A percentile compares a stretch with the other conserved stretches of the same genome.
These are phyloP conservation scores for Adenanthera pavonina DNA, from an alignment of 306 rosid species.

Conservation along the genomic window DNA sequence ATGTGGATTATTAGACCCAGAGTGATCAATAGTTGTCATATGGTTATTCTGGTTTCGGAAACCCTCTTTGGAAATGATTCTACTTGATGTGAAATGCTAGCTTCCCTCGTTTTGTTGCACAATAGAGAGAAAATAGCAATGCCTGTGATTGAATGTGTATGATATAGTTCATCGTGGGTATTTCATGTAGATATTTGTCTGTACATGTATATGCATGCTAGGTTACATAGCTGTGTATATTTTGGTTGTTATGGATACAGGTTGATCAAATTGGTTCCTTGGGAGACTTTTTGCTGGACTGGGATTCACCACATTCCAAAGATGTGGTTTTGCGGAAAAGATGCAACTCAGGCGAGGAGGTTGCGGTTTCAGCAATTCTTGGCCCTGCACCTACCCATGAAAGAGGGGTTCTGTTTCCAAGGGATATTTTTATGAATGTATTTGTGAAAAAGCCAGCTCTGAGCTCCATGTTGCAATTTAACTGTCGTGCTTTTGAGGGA, in stretches of 20 bases:
- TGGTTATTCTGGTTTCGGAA: neutral
- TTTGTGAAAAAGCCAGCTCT: constrained; percentile 71
- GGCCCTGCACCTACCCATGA: constrained; percentile 48
- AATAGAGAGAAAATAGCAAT: neutral
- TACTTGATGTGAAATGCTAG: neutral
- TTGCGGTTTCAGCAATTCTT: constrained; percentile 72
- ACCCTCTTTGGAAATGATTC: neutral
- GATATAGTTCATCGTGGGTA: neutral
- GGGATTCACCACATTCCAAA: constrained; percentile 57
- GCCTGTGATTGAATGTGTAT: neutral
- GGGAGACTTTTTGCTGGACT: constrained; percentile 68
- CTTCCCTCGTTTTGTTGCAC: neutral
- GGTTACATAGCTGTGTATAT: neutral
- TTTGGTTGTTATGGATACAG: constrained; percentile 46
- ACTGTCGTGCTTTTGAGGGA: constrained; percentile 55
- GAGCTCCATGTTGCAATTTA: constrained; percentile 72
- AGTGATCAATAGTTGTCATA: neutral
- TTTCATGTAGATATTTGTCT: neutral
- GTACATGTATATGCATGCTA: neutral
- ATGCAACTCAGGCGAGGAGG: constrained; percentile 67
- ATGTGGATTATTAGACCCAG: neutral
- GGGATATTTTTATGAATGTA: constrained; percentile 74
- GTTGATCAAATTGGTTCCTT: constrained; percentile 41
- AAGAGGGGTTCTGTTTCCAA: constrained; percentile 41
- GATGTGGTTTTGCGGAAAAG: constrained; percentile 74